Evolutionary conservation across 495 filamentous ascomycete genomes (phyloP), one percentile per base, ranked within the genome.

Genomic region (Trichoderma asperelloides): DNA sequence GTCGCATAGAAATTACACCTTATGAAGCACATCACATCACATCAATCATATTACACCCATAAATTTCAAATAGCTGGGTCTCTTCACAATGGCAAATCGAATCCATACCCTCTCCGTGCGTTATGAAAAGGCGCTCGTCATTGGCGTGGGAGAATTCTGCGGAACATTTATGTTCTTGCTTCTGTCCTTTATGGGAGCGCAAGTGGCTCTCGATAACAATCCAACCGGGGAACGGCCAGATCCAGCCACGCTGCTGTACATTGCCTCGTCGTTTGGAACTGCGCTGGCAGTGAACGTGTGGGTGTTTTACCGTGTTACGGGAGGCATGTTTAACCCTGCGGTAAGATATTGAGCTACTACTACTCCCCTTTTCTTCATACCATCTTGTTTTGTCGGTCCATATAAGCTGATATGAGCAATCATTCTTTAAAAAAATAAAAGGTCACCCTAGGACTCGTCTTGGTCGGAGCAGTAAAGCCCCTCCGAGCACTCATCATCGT

Each of bases 121-220:
- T 2, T 60, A 80, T 71, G 76, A 91, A 67, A 57, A 23, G 55
- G 55, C 55, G 9, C 55, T 88, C 65, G 79, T 91, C 47, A 88
- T 87, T 41, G 79, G 82, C 15, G 55, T 87, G 25, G 88, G 89
- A 65, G 90, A 92, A 77, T 91, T 91, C 69, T 82, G 89, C 8
- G 92, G 92, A 30, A 96, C 92, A 0, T 92, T 91, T 69, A 71
- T 93, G 69, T 96, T 94, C 78, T 81, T 95, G 5, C 89, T 93
- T 77, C 90, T 94, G 69, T 87, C 90, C 41, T 93, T 95, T 72
- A 85, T 86, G 8, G 91, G 85, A 25, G 89, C 91, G 4, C 89
- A 95, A 71, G 86, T 91, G 33, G 86, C 89, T 63, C 43, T 65
- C 6, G 37, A 63, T 18, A 45, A 45, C 33, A 64, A 28, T 4